Percentiles rank a stretch among this genome's conserved stretches.
Conservation (phyloP, 2,329 filamentous ascomycete genomes). For the Ciborinia camelliae region DNA sequence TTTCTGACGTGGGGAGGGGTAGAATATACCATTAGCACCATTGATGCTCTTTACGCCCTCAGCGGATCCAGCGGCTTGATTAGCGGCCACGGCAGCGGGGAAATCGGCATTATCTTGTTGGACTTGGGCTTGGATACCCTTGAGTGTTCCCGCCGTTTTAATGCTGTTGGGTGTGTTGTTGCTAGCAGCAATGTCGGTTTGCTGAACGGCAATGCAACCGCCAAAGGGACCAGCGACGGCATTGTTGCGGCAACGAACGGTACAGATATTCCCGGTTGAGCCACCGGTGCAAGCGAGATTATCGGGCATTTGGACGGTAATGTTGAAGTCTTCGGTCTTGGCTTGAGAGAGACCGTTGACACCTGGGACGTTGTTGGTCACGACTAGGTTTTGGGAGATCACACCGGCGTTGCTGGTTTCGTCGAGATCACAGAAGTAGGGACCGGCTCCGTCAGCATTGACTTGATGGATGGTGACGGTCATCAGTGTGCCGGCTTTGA, state of each 20-base stretch:
- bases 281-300: conserved; percentile 49
- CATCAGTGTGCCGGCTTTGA: conserved; percentile 45
- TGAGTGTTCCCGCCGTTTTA: conserved; percentile 45
- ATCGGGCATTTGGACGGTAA: conserved; percentile 52
- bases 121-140: conserved; percentile 48
- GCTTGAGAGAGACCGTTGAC: conserved; percentile 41
- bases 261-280: conserved; percentile 54
- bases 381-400: conserved; percentile 48
- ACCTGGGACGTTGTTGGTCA: conserved; percentile 58
- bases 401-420: conserved; percentile 43
- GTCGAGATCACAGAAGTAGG: conserved; percentile 54
- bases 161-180: conserved; percentile 47
- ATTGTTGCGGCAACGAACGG: conserved; percentile 57
- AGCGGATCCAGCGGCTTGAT: conserved; percentile 42
- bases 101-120: conserved; percentile 51
- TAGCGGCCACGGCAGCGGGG: conserved; percentile 44
- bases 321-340: conserved; percentile 54
- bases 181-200: conserved; percentile 45
- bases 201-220: conserved; percentile 56
- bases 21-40: conserved; percentile 32
- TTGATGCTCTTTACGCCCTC: conserved; percentile 37
- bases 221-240: conserved; percentile 55
- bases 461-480: conserved; percentile 52
- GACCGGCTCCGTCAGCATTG: conserved; percentile 53
- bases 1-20: neutral